Percentiles rank a stretch among this genome's conserved stretches.
Conservation (phyloP, 139 green algal species). For the Auxenochlorella pyrenoidosa region DNA sequence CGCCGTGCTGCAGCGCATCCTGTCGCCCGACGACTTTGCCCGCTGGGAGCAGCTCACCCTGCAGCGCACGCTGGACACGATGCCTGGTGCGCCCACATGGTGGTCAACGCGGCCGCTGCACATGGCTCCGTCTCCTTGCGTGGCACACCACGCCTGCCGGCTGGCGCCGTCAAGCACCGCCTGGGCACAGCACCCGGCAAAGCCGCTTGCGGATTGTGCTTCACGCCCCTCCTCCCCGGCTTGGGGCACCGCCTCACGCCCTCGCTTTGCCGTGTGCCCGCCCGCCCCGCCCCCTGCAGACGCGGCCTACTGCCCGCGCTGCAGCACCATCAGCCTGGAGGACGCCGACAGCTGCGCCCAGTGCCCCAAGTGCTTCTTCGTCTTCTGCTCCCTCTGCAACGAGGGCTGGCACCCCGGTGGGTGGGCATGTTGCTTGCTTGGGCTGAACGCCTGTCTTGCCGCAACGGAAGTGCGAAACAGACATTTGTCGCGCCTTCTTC, state of each 20-base stretch:
- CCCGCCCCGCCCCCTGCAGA: slow-evolving; percentile 42
- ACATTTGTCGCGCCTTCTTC: no score
- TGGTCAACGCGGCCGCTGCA: neutral
- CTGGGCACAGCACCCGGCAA: neutral
- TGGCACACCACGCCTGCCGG: neutral
- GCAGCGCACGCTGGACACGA: slow-evolving; percentile 75
- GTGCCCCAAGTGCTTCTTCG: slow-evolving; percentile 69
- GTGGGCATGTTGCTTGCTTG: no score
- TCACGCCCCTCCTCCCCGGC: no score
- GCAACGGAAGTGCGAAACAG: no score
- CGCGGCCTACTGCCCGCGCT: slow-evolving; percentile 88
- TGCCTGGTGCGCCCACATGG: slow-evolving; percentile 46
- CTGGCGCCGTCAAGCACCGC: no score
- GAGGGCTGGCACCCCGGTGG: slow-evolving; percentile 74
- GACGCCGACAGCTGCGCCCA: slow-evolving; percentile 75
- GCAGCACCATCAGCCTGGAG: slow-evolving; percentile 72
- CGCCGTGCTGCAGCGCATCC: slow-evolving; percentile 46
- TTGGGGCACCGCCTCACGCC: no score
- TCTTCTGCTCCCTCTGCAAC: slow-evolving; percentile 83
- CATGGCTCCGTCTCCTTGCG: neutral
- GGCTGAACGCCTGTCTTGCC: no score
- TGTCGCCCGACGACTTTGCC: slow-evolving; percentile 55
- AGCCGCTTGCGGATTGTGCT: neutral
- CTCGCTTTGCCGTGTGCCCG: neutral
- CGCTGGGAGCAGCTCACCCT: slow-evolving; percentile 83